A percentile compares a stretch with the other conserved stretches of the same genome.
These are phyloP conservation scores for Zarea fungicola DNA, from an alignment of 2,329 filamentous ascomycete genomes.

Conservation along the genomic window DNA sequence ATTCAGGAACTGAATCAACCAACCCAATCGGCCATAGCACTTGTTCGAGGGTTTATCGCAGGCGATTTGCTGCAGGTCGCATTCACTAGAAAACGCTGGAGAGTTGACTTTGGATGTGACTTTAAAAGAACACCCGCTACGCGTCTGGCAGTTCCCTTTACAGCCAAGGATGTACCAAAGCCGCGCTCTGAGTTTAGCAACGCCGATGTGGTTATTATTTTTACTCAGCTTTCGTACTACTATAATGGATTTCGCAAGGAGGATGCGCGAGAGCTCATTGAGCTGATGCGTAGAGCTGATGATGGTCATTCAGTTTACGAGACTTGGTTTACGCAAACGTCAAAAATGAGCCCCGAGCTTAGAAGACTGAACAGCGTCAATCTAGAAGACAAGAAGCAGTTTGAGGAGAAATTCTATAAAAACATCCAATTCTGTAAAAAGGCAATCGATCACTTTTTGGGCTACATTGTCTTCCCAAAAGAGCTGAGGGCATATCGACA, in stretches of 20 bases:
- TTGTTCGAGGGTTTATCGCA: slow-evolving; percentile 53
- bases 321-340: slow-evolving; percentile 37
- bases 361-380: slow-evolving; percentile 49
- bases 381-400: slow-evolving; percentile 48
- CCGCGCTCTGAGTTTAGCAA: slow-evolving; percentile 57
- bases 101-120: slow-evolving; percentile 59
- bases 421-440: slow-evolving; percentile 46
- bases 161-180: slow-evolving; percentile 53
- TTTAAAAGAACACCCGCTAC: slow-evolving; percentile 33
- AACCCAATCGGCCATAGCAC: neutral
- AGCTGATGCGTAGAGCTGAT: slow-evolving; percentile 44
- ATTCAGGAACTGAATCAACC: neutral
- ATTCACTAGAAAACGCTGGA: slow-evolving; percentile 54
- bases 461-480: slow-evolving; percentile 52
- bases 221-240: slow-evolving; percentile 54
- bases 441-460: slow-evolving; percentile 59
- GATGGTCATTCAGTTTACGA: slow-evolving; percentile 47
- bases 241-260: slow-evolving; percentile 48
- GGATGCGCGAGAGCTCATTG: slow-evolving; percentile 44
- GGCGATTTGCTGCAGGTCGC: slow-evolving; percentile 48
- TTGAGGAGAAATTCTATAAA: slow-evolving; percentile 45
- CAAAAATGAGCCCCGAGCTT: slow-evolving; percentile 31
- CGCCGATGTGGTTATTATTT: slow-evolving; percentile 50
- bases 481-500: slow-evolving; percentile 57
- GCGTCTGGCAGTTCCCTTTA: slow-evolving; percentile 52